phyloP scores from a whole-genome alignment of 2,329 filamentous ascomycete genomes.

The Penicillium sp. region DNA sequence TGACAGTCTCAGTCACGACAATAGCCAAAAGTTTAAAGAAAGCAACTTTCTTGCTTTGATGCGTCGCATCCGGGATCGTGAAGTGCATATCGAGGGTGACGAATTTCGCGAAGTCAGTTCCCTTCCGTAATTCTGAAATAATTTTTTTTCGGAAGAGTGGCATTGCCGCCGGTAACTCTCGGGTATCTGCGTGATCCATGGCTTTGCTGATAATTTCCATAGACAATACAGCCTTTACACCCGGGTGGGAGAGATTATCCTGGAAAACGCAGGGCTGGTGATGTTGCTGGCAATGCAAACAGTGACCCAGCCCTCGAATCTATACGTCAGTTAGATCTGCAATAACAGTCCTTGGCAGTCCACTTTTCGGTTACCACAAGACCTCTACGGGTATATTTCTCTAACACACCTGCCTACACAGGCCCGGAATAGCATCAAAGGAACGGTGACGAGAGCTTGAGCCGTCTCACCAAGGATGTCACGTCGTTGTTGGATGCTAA shows the following conservation, averaged over 20 bases:
- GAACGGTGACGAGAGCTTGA: neutral
- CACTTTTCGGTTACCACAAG: neutral
- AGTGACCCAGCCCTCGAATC: neutral
- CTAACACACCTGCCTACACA: neutral
- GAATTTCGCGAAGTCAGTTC: conserved; percentile 48
- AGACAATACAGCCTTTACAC: conserved; percentile 43
- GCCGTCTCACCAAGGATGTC: neutral
- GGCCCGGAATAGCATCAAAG: conserved; percentile 7
- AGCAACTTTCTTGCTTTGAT: conserved; percentile 74
- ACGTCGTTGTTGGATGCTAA: neutral
- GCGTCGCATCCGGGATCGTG: conserved; percentile 67
- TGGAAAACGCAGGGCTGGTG: conserved; percentile 16
- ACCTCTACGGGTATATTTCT: neutral
- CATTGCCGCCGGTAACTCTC: conserved; percentile 35
- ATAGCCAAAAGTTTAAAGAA: conserved; percentile 70
- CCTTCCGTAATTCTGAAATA: conserved; percentile 35
- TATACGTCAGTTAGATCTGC: neutral
- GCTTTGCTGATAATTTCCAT: conserved; percentile 31
- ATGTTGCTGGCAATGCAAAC: neutral
- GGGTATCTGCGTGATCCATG: conserved; percentile 25
- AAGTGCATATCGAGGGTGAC: conserved; percentile 70
- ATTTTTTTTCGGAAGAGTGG: conserved; percentile 28
- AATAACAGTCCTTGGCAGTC: neutral
- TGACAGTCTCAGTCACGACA: conserved; percentile 64
- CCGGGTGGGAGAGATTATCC: conserved; percentile 46